These are phyloP conservation scores for Mycena sanguinolenta DNA, from an alignment of 768 basidiomycete genomes.

Conservation along the genomic window DNA sequence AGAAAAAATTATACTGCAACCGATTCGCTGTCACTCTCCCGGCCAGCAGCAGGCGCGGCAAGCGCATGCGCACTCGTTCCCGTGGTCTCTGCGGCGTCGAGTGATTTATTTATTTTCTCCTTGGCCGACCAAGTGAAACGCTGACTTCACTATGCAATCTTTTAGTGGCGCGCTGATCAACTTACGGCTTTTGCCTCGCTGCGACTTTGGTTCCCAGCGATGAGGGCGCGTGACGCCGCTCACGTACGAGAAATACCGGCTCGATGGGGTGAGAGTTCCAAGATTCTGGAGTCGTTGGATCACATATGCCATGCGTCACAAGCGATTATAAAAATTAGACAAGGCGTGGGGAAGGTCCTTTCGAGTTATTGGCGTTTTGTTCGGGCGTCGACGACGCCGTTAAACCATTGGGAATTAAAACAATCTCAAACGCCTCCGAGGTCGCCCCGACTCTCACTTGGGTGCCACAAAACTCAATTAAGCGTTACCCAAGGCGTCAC, in stretches of 20 bases:
- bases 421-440: not conserved
- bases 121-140: conserved; percentile 16
- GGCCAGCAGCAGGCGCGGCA: not conserved
- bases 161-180: conserved; percentile 15
- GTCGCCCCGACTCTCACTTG: not conserved
- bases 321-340: conserved; percentile 9
- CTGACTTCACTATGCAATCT: conserved; percentile 5
- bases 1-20: conserved; percentile 6
- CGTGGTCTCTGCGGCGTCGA: not conserved
- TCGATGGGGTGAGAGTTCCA: not conserved
- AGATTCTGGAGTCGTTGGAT: too few relatives aligned
- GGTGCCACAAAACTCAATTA: conserved; percentile 11
- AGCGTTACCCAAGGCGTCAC: not conserved
- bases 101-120: conserved; percentile 1
- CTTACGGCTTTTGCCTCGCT: not conserved
- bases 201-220: not conserved
- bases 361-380: not conserved
- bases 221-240: conserved; percentile 4
- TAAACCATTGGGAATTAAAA: not conserved
- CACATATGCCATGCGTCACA: not conserved
- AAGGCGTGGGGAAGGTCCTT: conserved; percentile 3
- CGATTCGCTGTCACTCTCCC: conserved; percentile 9
- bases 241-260: conserved; percentile 12
- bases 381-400: not conserved
- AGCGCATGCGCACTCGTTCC: conserved; percentile 8